Evolutionary conservation across 352 stramenopile genomes (phyloP), one percentile per base, ranked within the genome.

Genomic region (Globisporangium viniferum): DNA sequence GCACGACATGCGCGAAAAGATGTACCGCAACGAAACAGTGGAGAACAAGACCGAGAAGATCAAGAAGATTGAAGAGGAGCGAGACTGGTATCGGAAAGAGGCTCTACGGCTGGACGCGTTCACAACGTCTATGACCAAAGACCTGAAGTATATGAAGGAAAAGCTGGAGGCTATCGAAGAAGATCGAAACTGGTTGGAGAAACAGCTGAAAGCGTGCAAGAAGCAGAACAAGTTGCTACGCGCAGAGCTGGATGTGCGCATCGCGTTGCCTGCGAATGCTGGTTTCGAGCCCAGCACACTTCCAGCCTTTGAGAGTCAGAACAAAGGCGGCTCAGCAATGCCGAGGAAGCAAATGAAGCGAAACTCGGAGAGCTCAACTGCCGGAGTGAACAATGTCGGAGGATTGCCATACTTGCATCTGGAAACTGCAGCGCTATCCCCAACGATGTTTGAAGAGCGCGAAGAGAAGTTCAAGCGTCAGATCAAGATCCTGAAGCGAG

Each of bases 71-170:
- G 90, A 97, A 62, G 90, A 98, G 65, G 92, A 98, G 70, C 94
- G 92, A n/a, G 92, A 98, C 53, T 98, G 92, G 91, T 98, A 97
- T 64, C 78, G 92, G 8, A 95, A 96, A 66, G 93, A 98, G 67
- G 89, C 91, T 7, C 73, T 98, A 36, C 80, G 93, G 4, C 79
- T 98, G 5, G 92, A 98, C 68, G 88, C 86, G 3, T 97, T 97
- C 69, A 95, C 93, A 8, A 95, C 81, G 0, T 90, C 88, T 10
- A 96, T 97, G 80, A 97, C 94, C 33, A 97, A 97, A 70, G 92
- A 98, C 56, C 78, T 98, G 36, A 96, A 97, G 56, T 88, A 91
- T 55, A 95, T 98, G 86, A 92, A 94, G 54, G 91, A 97, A 54
- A 97, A 98, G 62, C 75, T 98, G 20, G 83, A 93, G 39, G 88